phyloP scores from a whole-genome alignment of 1,284 basidiomycete species.

The Taiwanofungus camphoratus region DNA sequence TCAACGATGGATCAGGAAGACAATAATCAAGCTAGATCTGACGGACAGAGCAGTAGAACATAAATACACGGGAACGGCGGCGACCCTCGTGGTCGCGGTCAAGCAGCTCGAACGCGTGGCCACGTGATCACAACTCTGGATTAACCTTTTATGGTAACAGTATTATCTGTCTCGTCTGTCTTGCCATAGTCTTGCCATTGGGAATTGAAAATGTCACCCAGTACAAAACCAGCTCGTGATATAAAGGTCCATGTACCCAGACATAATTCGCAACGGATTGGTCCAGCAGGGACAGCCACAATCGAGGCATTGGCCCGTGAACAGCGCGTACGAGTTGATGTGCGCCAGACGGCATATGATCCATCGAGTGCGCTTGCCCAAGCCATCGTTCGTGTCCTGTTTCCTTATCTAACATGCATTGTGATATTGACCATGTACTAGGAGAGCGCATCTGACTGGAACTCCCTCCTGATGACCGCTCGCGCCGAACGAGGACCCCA shows the following conservation, averaged over 20 bases:
- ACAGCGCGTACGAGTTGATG: slow-evolving; percentile 44
- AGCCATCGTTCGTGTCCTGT: slow-evolving; percentile 47
- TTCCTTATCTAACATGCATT: background rate
- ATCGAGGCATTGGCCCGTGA: slow-evolving; percentile 51
- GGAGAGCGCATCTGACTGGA: slow-evolving; percentile 83
- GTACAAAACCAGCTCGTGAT: slow-evolving; percentile 38
- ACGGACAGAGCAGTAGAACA: no score
- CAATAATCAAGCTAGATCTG: no score
- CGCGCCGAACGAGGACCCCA: slow-evolving; percentile 76
- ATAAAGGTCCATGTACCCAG: slow-evolving; percentile 65
- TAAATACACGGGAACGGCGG: no score
- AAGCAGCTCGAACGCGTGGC: background rate
- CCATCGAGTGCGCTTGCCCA: slow-evolving; percentile 42
- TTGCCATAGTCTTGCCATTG: no score
- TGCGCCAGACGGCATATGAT: slow-evolving; percentile 58
- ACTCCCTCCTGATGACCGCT: slow-evolving; percentile 69
- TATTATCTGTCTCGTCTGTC: no score
- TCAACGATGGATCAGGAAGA: no score
- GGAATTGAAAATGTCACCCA: slow-evolving; percentile 61
- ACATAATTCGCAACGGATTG: slow-evolving; percentile 67
- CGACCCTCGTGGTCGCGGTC: background rate
- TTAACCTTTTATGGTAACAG: no score
- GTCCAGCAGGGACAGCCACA: slow-evolving; percentile 52
- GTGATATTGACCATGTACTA: slow-evolving; percentile 23
- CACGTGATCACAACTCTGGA: background rate